Evolutionary conservation across 768 basidiomycete genomes (phyloP).

Genomic region (Leccinum subgranulosum): DNA sequence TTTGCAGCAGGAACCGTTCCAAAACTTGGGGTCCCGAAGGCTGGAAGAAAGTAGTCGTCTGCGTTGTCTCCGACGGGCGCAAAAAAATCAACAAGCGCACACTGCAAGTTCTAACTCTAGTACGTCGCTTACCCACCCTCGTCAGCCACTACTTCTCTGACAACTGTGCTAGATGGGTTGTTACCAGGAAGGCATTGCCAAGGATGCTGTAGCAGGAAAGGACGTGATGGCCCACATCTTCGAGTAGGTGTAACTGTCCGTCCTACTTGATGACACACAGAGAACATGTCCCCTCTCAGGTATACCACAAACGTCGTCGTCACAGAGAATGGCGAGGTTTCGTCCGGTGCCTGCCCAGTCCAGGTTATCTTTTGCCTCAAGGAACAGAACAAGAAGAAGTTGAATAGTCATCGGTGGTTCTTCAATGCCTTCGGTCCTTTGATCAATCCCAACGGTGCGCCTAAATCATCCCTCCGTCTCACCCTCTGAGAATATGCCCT

Average conservation of each 20-base stretch:
- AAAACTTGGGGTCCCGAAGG: constrained; percentile 86
- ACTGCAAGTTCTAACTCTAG: constrained; percentile 81
- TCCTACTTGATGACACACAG: background rate
- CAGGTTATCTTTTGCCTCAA: constrained; percentile 91
- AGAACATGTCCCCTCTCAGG: constrained; percentile 32
- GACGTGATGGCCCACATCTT: constrained; percentile 94
- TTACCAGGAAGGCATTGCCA: constrained; percentile 87
- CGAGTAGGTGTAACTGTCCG: constrained; percentile 52
- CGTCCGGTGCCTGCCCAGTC: constrained; percentile 70
- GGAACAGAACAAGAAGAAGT: constrained; percentile 96
- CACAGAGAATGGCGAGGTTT: constrained; percentile 77
- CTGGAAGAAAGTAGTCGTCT: constrained; percentile 90
- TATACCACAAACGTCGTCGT: constrained; percentile 80
- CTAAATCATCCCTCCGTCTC: background rate
- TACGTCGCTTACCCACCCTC: constrained; percentile 33
- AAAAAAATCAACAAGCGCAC: constrained; percentile 88
- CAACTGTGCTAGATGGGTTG: constrained; percentile 62
- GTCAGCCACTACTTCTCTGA: background rate
- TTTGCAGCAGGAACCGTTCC: constrained; percentile 65
- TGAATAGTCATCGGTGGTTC: constrained; percentile 96
- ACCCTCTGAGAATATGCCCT: background rate
- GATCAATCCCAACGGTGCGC: constrained; percentile 74
- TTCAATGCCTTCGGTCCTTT: constrained; percentile 94
- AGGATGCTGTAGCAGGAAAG: constrained; percentile 84
- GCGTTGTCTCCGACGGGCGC: constrained; percentile 82